Percentiles rank a stretch among this genome's conserved stretches.
Evolutionary conservation across 2,329 filamentous ascomycete species (phyloP).

Genomic region (Ascochyta lentis): DNA sequence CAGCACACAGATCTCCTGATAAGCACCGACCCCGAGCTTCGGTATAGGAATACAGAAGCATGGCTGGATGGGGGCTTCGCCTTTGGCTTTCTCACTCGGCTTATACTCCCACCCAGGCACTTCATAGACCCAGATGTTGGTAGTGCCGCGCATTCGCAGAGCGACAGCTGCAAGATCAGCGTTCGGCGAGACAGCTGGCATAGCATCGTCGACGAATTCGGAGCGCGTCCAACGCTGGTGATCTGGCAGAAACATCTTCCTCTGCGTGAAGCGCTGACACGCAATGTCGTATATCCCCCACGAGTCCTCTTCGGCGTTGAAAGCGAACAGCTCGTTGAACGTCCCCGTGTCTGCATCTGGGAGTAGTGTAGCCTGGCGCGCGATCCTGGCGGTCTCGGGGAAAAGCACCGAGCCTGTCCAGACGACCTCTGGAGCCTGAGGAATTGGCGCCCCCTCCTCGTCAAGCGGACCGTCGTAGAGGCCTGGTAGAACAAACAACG

Average conservation of each 20-base stretch:
- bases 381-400: constrained; percentile 48
- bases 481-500: constrained; percentile 48
- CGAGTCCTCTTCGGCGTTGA: constrained; percentile 49
- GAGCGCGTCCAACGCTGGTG: constrained; percentile 48
- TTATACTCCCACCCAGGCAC: constrained; percentile 47
- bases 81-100: constrained; percentile 31
- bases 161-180: constrained; percentile 49
- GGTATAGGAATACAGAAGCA: constrained; percentile 48
- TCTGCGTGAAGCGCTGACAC: constrained; percentile 47
- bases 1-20: constrained; percentile 47
- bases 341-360: constrained; percentile 48
- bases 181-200: constrained; percentile 49
- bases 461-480: constrained; percentile 50
- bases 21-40: constrained; percentile 37
- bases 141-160: constrained; percentile 46
- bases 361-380: constrained; percentile 48
- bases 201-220: constrained; percentile 50
- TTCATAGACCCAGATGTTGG: constrained; percentile 50
- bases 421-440: constrained; percentile 44
- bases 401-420: constrained; percentile 52
- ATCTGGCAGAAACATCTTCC: constrained; percentile 49
- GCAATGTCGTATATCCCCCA: constrained; percentile 52
- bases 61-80: constrained; percentile 45
- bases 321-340: constrained; percentile 51
- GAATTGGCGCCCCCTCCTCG: constrained; percentile 49